A percentile compares a stretch with the other conserved stretches of the same genome.
Conservation (phyloP, 495 filamentous ascomycete species). For the Lasiosphaeria hispida region DNA sequence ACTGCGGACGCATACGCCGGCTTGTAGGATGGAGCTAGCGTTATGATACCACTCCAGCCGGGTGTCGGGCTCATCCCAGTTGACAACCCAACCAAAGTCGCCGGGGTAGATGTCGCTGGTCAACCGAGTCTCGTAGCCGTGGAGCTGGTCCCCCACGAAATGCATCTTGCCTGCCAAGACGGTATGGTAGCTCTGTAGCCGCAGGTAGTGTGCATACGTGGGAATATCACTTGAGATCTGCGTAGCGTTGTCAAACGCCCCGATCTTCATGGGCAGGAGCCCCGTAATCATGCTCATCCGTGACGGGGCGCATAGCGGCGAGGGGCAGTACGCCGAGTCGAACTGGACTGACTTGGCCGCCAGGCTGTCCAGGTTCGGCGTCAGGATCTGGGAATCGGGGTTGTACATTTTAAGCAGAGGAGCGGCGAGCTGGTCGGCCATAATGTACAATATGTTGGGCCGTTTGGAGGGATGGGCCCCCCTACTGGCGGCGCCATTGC, state of each 20-base stretch:
- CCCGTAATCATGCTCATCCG: slow-evolving; percentile 88
- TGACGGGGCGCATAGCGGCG: slow-evolving; percentile 83
- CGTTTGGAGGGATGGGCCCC: slow-evolving; percentile 20
- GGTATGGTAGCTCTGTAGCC: slow-evolving; percentile 83
- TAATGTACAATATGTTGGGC: slow-evolving; percentile 53
- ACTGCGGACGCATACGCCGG: slow-evolving; percentile 74
- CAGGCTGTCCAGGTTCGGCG: slow-evolving; percentile 79
- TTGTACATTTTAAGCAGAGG: slow-evolving; percentile 83
- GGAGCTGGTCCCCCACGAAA: slow-evolving; percentile 88
- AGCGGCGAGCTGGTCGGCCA: slow-evolving; percentile 90
- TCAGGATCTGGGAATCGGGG: slow-evolving; percentile 74
- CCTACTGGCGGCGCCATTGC: slow-evolving; percentile 15
- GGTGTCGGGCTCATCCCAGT: slow-evolving; percentile 84
- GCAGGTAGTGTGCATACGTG: slow-evolving; percentile 86
- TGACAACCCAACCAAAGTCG: slow-evolving; percentile 84
- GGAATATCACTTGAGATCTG: slow-evolving; percentile 71
- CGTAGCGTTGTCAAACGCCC: slow-evolving; percentile 82
- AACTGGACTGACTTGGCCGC: slow-evolving; percentile 77
- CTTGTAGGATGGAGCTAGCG: slow-evolving; percentile 82
- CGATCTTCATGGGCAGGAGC: slow-evolving; percentile 80
- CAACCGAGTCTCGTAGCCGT: slow-evolving; percentile 83
- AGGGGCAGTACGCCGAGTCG: slow-evolving; percentile 84
- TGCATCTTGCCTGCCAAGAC: slow-evolving; percentile 92
- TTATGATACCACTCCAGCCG: slow-evolving; percentile 91
- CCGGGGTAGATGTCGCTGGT: slow-evolving; percentile 92